phyloP scores from a whole-genome alignment of 164 flowering plant species.

The Kalanchoe fedtschenkoi region DNA sequence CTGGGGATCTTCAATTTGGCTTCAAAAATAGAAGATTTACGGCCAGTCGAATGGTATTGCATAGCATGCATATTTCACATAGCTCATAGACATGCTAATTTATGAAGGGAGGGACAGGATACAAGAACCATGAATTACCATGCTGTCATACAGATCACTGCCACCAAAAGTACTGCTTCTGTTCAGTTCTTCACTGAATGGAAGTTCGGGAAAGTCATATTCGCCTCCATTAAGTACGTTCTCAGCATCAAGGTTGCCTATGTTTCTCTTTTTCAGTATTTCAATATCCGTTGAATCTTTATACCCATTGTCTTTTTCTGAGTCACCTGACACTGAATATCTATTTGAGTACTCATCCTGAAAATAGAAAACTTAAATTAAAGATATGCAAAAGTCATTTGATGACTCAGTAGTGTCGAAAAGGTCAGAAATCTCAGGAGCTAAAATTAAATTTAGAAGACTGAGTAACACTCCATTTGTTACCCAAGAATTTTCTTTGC shows the following conservation, averaged over 20 bases:
- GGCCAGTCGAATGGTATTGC: neutral
- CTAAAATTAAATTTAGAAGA: neutral
- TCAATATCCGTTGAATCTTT: conserved; percentile 79
- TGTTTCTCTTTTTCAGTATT: conserved; percentile 43
- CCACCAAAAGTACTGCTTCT: conserved; percentile 80
- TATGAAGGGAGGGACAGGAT: neutral
- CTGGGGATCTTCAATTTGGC: neutral
- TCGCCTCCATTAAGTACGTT: conserved; percentile 62
- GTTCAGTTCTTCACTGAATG: conserved; percentile 70
- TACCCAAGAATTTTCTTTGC: neutral
- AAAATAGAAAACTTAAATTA: conserved; percentile 7
- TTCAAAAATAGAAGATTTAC: neutral
- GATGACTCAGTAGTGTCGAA: neutral
- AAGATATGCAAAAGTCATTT: neutral
- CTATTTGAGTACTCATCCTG: conserved; percentile 79
- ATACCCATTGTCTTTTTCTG: conserved; percentile 58
- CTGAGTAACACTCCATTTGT: neutral
- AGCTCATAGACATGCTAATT: neutral
- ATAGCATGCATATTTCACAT: neutral
- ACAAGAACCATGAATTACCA: conserved; percentile 30
- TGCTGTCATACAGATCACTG: conserved; percentile 83
- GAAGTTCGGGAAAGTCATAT: conserved; percentile 64
- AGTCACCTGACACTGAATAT: conserved; percentile 78
- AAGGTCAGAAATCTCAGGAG: neutral
- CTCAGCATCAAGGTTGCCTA: conserved; percentile 83